Percentiles rank a stretch among this genome's conserved stretches.
phyloP scores from a whole-genome alignment of 345 rosid species.

The Litchi chinensis region DNA sequence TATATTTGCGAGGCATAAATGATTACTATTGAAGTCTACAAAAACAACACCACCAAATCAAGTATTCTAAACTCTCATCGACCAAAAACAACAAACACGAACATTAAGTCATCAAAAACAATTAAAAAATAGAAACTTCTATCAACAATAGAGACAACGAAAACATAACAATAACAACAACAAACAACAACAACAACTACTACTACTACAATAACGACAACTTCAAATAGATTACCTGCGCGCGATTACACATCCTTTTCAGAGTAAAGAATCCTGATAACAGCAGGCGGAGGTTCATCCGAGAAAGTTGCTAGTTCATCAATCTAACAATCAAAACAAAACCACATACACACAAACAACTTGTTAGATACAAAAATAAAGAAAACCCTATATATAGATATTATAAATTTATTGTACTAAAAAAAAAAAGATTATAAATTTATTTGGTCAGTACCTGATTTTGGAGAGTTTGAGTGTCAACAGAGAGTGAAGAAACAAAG shows the following conservation, averaged over 20 bases:
- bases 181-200: too few species aligned
- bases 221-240: conserved; percentile 55
- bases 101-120: not conserved
- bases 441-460: conserved; percentile 53
- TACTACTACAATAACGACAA: too few species aligned
- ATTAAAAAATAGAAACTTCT: not conserved
- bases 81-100: not conserved
- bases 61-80: not conserved
- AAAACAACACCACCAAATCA: not conserved
- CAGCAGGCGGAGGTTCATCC: conserved; percentile 84
- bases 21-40: not conserved
- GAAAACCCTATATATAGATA: too few species aligned
- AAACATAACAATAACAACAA: too few species aligned
- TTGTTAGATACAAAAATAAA: not conserved
- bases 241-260: conserved; percentile 74
- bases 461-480: conserved; percentile 56
- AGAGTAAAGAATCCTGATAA: conserved; percentile 79
- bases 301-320: conserved; percentile 84
- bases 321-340: conserved; percentile 45
- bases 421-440: too few species aligned
- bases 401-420: too few species aligned
- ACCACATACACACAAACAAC: not conserved
- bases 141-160: not conserved
- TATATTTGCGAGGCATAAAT: not conserved
- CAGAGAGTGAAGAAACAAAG: conserved; percentile 55